Percentiles rank a stretch among this genome's conserved stretches.
Evolutionary conservation across 768 basidiomycete species (phyloP).

Genomic region (Suillus occidentalis): DNA sequence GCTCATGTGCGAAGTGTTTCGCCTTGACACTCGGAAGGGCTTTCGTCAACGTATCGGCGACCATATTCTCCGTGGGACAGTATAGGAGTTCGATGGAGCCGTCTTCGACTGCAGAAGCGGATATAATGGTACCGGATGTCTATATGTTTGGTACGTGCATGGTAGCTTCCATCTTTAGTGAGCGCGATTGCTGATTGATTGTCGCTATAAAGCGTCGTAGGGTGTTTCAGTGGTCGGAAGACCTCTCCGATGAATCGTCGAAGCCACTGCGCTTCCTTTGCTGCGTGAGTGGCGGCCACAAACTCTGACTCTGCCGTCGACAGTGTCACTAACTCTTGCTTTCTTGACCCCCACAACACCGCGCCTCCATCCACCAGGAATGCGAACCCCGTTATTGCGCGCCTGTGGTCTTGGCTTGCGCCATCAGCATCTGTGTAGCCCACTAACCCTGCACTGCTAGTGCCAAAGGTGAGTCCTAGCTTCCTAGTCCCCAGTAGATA

Average conservation of each 20-base stretch:
- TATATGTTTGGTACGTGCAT: constrained; percentile 44
- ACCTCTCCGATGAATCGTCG: background rate
- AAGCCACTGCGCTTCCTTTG: background rate
- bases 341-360: background rate
- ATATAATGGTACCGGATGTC: constrained; percentile 41
- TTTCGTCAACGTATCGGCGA: constrained; percentile 18
- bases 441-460: background rate
- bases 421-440: background rate
- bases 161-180: constrained; percentile 34
- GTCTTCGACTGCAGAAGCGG: constrained; percentile 10
- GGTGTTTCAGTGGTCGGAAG: background rate
- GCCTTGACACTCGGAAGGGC: constrained; percentile 1
- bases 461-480: background rate
- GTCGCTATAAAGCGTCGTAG: constrained; percentile 27
- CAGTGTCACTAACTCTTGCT: background rate
- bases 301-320: background rate
- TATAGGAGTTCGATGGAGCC: background rate
- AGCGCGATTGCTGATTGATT: constrained; percentile 39
- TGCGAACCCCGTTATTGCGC: background rate
- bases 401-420: background rate
- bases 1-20: background rate
- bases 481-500: constrained; percentile 6
- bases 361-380: background rate
- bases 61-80: constrained; percentile 16
- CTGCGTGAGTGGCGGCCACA: background rate